Conservation (phyloP, 2,329 filamentous ascomycete genomes). For the Fusarium xylarioides region DNA sequence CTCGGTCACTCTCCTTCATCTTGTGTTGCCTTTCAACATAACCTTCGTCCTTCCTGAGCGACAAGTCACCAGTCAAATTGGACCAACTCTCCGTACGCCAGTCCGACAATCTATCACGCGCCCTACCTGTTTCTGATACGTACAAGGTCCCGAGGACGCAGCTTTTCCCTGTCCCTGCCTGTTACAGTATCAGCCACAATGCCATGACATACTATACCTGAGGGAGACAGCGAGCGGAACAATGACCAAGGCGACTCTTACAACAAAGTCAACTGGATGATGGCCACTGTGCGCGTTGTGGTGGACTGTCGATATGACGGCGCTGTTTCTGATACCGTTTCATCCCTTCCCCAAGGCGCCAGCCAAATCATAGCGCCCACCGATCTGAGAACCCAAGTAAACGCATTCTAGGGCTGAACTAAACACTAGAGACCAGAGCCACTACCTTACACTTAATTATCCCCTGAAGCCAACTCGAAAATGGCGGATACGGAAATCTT, state of each 20-base stretch:
- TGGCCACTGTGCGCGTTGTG: constrained; percentile 20
- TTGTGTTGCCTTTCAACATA: constrained; percentile 8
- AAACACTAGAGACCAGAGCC: constrained; percentile 7
- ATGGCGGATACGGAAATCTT: constrained; percentile 32
- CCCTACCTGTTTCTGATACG: not conserved
- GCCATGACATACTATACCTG: not conserved
- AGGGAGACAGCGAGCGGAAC: not conserved
- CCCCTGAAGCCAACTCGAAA: constrained; percentile 31
- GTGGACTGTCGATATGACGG: constrained; percentile 17
- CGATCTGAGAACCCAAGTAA: constrained; percentile 27
- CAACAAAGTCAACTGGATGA: not conserved
- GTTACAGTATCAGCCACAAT: constrained; percentile 25
- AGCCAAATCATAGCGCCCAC: constrained; percentile 39
- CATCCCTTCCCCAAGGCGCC: constrained; percentile 31
- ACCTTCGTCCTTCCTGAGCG: constrained; percentile 8
- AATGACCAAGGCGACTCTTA: not conserved
- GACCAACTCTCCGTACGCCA: constrained; percentile 4
- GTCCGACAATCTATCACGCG: constrained; percentile 18
- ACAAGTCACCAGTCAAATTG: not conserved
- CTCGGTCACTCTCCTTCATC: not conserved
- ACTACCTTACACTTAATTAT: constrained; percentile 18
- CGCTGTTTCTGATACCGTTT: constrained; percentile 25
- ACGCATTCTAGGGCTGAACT: constrained; percentile 42
- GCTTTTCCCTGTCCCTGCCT: not conserved
- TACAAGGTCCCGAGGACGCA: not conserved